A percentile compares a stretch with the other conserved stretches of the same genome.
phyloP scores from a whole-genome alignment of 2,329 filamentous ascomycete species.

The Xylariaceae sp. region DNA sequence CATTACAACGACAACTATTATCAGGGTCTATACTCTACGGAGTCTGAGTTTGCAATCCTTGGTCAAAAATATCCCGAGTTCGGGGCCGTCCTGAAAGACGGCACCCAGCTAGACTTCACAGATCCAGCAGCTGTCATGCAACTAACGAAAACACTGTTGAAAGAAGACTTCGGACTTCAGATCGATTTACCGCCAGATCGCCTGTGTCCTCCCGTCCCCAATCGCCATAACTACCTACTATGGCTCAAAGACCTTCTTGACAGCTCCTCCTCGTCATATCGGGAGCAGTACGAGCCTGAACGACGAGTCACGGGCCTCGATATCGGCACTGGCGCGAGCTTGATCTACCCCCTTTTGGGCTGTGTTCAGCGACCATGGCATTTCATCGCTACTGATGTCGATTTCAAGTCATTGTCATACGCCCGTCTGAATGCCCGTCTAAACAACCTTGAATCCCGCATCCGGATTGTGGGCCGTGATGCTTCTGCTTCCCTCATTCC shows the following conservation, averaged over 20 bases:
- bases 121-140: conserved; percentile 78
- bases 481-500: conserved; percentile 66
- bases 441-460: conserved; percentile 69
- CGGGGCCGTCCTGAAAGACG: conserved; percentile 35
- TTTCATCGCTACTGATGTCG: conserved; percentile 81
- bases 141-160: conserved; percentile 79
- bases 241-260: conserved; percentile 88
- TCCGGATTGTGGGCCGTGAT: conserved; percentile 65
- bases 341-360: conserved; percentile 87
- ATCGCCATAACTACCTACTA: conserved; percentile 84
- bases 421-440: conserved; percentile 69
- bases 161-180: conserved; percentile 73
- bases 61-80: conserved; percentile 35
- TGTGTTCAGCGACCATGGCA: conserved; percentile 75
- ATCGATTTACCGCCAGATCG: conserved; percentile 77
- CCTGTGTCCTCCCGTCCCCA: conserved; percentile 82
- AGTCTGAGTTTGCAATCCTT: conserved; percentile 37
- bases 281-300: conserved; percentile 48
- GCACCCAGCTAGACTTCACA: conserved; percentile 74
- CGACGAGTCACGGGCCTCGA: conserved; percentile 74
- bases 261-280: conserved; percentile 62
- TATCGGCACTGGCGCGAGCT: conserved; percentile 88
- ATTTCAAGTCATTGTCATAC: conserved; percentile 69
- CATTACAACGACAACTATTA: conserved; percentile 33
- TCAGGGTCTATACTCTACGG: conserved; percentile 33